Evolutionary conservation across 352 stramenopile species (phyloP).

Genomic region (Phytophthora aleatoria): DNA sequence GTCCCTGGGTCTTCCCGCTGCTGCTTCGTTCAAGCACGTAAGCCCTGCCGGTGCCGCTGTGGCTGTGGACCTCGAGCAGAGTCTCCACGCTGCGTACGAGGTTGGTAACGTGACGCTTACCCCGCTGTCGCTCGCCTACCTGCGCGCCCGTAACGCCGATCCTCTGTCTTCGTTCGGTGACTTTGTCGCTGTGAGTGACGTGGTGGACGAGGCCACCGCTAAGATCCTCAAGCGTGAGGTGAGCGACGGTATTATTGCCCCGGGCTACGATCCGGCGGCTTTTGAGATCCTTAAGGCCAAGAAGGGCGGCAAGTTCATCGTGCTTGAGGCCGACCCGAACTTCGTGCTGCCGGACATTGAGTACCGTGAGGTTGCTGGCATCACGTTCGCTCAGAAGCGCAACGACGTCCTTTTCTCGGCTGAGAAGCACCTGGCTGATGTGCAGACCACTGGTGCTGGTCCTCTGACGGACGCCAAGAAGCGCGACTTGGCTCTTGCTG

Average conservation of each 20-base stretch:
- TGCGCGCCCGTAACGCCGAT: slow-evolving; percentile 98
- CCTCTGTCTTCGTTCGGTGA: slow-evolving; percentile 99
- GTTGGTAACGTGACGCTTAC: slow-evolving; percentile 92
- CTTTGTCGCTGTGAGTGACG: slow-evolving; percentile 98
- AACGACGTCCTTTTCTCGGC: slow-evolving; percentile 97
- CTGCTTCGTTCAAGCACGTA: slow-evolving; percentile 99
- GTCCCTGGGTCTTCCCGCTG: slow-evolving; percentile 93
- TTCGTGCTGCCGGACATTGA: slow-evolving; percentile 95
- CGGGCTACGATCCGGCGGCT: slow-evolving; percentile 97
- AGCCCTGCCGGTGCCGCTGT: slow-evolving; percentile 96
- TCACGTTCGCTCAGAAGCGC: slow-evolving; percentile 98
- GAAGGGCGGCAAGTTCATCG: slow-evolving; percentile 99
- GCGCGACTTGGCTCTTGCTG: slow-evolving; percentile 98
- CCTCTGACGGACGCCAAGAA: slow-evolving; percentile 92
- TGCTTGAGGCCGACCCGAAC: slow-evolving; percentile 94
- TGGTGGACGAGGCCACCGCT: slow-evolving; percentile 98
- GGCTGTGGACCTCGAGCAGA: slow-evolving; percentile 94
- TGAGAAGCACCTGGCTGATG: slow-evolving; percentile 90
- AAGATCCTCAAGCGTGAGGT: slow-evolving; percentile 99
- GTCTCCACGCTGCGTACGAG: slow-evolving; percentile 96
- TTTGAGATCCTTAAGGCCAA: slow-evolving; percentile 98
- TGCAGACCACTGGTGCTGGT: slow-evolving; percentile 90
- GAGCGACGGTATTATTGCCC: slow-evolving; percentile 99
- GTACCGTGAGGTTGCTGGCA: slow-evolving; percentile 98
- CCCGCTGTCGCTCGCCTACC: slow-evolving; percentile 96